Base-by-base conservation (phyloP, 2,329 filamentous ascomycete genomes). In the Delphinella strobiligena region DNA sequence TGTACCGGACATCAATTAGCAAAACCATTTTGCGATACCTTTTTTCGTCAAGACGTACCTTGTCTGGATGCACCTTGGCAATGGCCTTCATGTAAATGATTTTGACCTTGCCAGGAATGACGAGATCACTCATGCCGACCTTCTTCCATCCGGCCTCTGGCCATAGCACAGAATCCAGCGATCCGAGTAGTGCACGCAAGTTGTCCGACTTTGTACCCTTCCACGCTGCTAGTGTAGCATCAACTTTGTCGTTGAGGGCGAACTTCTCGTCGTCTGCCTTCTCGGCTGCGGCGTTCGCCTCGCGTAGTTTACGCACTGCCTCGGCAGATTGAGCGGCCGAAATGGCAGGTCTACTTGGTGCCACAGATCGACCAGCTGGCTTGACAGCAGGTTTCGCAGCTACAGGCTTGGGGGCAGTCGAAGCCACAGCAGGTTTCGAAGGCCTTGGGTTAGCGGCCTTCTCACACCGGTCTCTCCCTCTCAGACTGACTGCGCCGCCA, bases 11-110 rank as follows among this genome's bases (percentile, higher is more conserved):
- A 9, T 19, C 54, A 19, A 39, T 51, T 37, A 49, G 41, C 37
- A 42, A 29, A 19, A n/a, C n/a, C n/a, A n/a, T n/a, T n/a, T n/a
- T n/a, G n/a, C n/a, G n/a, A n/a, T n/a, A n/a, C n/a, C n/a, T n/a
- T n/a, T n/a, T n/a, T n/a, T n/a, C n/a, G n/a, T n/a, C n/a, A 12
- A 44, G 43, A 44, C 76, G 62, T 70, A 95, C 91, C 81, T 98
- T 98, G 61, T 98, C 91, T 45, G 91, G 91, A 71, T 98, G 91
- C 51, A 91, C 91, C 71, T 95, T 96, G 9, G 81, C 85, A 71
- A 98, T 96, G 4, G 89, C 91, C 74, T 94, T 95, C 91, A 98
- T 96, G 59, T 98, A 98, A 44, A 83, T 71, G 48, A 98, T 81
- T 74, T 98, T 98, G 59, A 96, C 91, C 69, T 89, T 94, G 50